Evolutionary conservation across 2,329 filamentous ascomycete species (phyloP).

Genomic region (Epichloe scottii): DNA sequence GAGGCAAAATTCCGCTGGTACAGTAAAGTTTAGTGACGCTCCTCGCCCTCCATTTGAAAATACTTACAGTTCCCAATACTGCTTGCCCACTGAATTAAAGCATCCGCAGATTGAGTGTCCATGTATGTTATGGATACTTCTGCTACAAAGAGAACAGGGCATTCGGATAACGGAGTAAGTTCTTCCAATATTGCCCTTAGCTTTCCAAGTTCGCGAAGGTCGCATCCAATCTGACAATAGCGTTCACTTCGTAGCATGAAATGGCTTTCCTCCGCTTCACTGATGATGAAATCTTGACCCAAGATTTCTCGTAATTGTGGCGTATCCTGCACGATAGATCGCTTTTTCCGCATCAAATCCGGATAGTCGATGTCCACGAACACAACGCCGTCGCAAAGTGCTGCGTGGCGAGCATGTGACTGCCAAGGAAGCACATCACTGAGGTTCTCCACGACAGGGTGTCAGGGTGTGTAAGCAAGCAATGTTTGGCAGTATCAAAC

Average conservation of each 20-base stretch:
- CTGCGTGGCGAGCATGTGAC: conserved; percentile 54
- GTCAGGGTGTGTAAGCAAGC: neutral
- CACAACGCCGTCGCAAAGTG: conserved; percentile 41
- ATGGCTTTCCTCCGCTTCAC: conserved; percentile 27
- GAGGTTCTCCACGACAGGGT: neutral
- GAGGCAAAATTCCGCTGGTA: conserved; percentile 64
- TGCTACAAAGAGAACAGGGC: conserved; percentile 64
- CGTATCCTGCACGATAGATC: conserved; percentile 51
- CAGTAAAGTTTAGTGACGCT: conserved; percentile 1
- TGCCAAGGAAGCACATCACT: conserved; percentile 85
- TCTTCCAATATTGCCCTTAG: conserved; percentile 47
- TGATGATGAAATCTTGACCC: conserved; percentile 16
- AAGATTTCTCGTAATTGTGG: conserved; percentile 38
- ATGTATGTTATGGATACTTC: conserved; percentile 91
- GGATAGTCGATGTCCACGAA: conserved; percentile 86
- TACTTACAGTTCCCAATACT: conserved; percentile 52
- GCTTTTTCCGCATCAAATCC: conserved; percentile 64
- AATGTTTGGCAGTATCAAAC: conserved; percentile 20
- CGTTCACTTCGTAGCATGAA: conserved; percentile 52
- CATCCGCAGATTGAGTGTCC: conserved; percentile 60
- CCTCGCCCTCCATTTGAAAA: neutral
- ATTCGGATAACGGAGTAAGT: conserved; percentile 44
- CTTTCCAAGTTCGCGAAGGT: conserved; percentile 54
- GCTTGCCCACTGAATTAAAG: conserved; percentile 67
- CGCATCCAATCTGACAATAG: conserved; percentile 72